Percentiles rank a stretch among this genome's conserved stretches.
phyloP scores from a whole-genome alignment of 2,329 filamentous ascomycete species.

The Fusarium sp. region DNA sequence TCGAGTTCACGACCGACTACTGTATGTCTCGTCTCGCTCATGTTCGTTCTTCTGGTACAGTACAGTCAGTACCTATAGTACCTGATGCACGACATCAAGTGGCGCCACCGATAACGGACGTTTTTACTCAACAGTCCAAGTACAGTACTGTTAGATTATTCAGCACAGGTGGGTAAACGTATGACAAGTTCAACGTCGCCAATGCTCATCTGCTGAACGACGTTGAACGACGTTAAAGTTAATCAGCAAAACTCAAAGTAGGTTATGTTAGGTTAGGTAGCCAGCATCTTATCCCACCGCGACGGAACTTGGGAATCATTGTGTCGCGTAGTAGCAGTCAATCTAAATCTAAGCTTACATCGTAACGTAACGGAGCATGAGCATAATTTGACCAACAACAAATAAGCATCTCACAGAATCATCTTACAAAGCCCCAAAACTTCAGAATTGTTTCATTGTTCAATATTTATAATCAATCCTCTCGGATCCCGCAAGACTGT shows the following conservation, averaged over 20 bases:
- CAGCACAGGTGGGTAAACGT: not conserved
- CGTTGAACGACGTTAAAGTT: not conserved
- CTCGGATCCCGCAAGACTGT: constrained; percentile 18
- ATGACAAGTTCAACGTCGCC: not conserved
- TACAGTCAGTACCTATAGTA: no score
- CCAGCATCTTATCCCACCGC: not conserved
- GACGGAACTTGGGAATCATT: not conserved
- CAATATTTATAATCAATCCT: constrained; percentile 16
- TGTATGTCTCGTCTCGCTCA: not conserved
- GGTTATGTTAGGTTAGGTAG: no score
- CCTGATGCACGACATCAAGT: constrained; percentile 27
- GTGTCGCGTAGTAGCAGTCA: not conserved
- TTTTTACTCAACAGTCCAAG: not conserved
- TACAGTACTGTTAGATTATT: not conserved
- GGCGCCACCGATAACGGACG: constrained; percentile 38
- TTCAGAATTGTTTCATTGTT: constrained; percentile 4
- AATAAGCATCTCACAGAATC: not conserved
- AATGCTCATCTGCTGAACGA: not conserved
- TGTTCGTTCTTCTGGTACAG: not conserved
- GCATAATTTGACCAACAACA: not conserved
- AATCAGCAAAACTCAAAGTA: not conserved
- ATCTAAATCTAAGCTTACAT: no score
- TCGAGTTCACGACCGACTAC: not conserved
- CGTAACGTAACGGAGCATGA: not conserved
- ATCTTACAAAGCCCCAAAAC: not conserved